phyloP scores from a whole-genome alignment of 495 filamentous ascomycete species.

The Parmelia sp. region DNA sequence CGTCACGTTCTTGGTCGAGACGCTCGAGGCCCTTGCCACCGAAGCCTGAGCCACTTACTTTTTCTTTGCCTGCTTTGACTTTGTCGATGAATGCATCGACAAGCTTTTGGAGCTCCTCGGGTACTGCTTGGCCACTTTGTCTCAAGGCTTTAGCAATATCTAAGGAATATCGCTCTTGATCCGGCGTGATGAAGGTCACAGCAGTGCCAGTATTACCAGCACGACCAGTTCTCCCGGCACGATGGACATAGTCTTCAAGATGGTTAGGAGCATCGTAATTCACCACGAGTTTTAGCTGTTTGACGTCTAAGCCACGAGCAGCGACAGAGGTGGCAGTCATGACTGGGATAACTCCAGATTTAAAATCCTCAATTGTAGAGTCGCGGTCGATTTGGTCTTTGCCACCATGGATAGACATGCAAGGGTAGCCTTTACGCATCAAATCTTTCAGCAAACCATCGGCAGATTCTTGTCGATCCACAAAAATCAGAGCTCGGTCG shows the following conservation, averaged over 20 bases:
- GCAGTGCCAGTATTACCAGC: conserved; percentile 93
- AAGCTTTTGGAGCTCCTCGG: conserved; percentile 61
- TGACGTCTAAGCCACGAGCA: conserved; percentile 91
- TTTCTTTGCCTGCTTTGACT: conserved; percentile 86
- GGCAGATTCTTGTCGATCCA: conserved; percentile 90
- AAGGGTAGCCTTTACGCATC: conserved; percentile 84
- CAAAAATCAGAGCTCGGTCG: conserved; percentile 83
- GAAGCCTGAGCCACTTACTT: conserved; percentile 74
- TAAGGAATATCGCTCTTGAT: conserved; percentile 83
- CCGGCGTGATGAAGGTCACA: conserved; percentile 86
- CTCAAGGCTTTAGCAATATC: conserved; percentile 92
- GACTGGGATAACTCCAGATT: conserved; percentile 80
- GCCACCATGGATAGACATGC: conserved; percentile 92
- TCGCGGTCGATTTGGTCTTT: conserved; percentile 95
- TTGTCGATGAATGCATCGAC: conserved; percentile 72
- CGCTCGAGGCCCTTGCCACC: conserved; percentile 91
- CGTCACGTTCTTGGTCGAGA: conserved; percentile 84
- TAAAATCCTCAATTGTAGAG: conserved; percentile 92
- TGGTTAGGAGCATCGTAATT: conserved; percentile 98
- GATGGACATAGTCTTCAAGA: conserved; percentile 96
- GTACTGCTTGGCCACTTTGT: conserved; percentile 78
- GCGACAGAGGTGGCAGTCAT: conserved; percentile 94
- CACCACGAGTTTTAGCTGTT: conserved; percentile 91
- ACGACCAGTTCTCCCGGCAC: conserved; percentile 87
- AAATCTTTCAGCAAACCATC: conserved; percentile 77